phyloP scores from a whole-genome alignment of 257 asterid species.

The Solanum megistacrolobum region DNA sequence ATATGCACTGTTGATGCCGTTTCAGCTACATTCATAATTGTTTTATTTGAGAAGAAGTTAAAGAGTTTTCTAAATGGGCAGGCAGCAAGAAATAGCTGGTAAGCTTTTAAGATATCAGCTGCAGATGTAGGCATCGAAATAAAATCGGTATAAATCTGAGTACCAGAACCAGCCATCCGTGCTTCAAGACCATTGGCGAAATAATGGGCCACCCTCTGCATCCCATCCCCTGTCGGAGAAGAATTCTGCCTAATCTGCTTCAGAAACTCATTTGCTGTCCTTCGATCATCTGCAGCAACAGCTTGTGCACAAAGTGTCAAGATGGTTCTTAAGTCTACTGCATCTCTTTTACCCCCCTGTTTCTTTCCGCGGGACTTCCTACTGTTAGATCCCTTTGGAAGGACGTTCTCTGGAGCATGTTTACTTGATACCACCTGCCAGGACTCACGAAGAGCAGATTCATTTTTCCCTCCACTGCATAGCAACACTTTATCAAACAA shows the following conservation, averaged over 20 bases:
- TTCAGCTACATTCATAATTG: constrained; percentile 16
- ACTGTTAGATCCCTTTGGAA: constrained; percentile 25
- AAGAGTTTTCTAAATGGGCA: constrained; percentile 36
- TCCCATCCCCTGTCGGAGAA: constrained; percentile 28
- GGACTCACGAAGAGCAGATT: constrained; percentile 58
- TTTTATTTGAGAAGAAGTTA: constrained; percentile 29
- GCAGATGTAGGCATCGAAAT: constrained; percentile 24
- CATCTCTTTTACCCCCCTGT: constrained; percentile 28
- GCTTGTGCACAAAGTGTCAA: constrained; percentile 77
- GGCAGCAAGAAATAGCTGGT: constrained; percentile 34
- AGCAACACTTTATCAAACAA: constrained; percentile 62
- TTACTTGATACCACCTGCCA: constrained; percentile 38
- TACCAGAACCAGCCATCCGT: constrained; percentile 37
- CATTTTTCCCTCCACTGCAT: constrained; percentile 59
- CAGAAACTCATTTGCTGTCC: constrained; percentile 50
- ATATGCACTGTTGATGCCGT: constrained; percentile 23
- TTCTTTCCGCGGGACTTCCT: constrained; percentile 49
- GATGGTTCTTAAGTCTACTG: constrained; percentile 62
- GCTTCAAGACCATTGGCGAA: constrained; percentile 20
- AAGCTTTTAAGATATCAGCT: constrained; percentile 27
- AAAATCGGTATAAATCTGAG: constrained; percentile 26
- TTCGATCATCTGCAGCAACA: constrained; percentile 60
- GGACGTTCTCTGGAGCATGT: constrained; percentile 12
- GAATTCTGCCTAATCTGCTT: constrained; percentile 58
- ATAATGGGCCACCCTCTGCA: constrained; percentile 32